These are phyloP conservation scores for Hibiscus tridactylites DNA, from an alignment of 345 rosid genomes.

Conservation along the genomic window DNA sequence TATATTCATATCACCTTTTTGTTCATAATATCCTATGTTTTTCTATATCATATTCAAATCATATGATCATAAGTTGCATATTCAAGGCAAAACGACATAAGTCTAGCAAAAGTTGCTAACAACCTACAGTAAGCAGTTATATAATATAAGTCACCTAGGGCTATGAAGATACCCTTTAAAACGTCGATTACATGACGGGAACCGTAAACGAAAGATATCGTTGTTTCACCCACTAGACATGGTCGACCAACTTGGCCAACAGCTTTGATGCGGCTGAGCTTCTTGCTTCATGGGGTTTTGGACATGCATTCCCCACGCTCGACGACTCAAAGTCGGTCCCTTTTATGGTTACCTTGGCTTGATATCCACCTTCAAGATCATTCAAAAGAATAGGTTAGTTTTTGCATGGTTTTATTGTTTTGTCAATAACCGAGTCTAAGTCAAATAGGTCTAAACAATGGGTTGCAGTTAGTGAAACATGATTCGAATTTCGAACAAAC, in stretches of 20 bases:
- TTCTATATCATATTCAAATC: too few species aligned
- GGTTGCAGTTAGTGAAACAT: not conserved
- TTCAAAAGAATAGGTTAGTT: not conserved
- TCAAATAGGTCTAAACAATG: not conserved
- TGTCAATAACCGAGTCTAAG: not conserved
- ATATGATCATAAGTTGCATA: too few species aligned
- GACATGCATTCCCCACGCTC: constrained; percentile 20
- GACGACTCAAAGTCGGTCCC: constrained; percentile 26
- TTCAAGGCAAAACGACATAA: too few species aligned
- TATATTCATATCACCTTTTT: too few species aligned
- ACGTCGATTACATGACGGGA: not conserved
- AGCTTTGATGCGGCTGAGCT: constrained; percentile 49
- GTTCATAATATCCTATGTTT: too few species aligned
- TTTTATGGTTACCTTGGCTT: constrained; percentile 37
- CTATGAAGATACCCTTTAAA: not conserved
- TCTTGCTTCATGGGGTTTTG: constrained; percentile 44
- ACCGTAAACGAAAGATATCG: not conserved
- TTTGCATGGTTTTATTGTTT: not conserved
- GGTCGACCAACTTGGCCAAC: constrained; percentile 24
- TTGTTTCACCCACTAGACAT: not conserved
- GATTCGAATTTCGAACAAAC: not conserved
- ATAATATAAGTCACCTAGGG: not conserved
- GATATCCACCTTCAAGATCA: constrained; percentile 42
- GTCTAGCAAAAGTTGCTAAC: too few species aligned
- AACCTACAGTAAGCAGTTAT: not conserved